phyloP scores from a whole-genome alignment of 1,139 yeast genomes.

The Zygotorulaspora mrakii region DNA sequence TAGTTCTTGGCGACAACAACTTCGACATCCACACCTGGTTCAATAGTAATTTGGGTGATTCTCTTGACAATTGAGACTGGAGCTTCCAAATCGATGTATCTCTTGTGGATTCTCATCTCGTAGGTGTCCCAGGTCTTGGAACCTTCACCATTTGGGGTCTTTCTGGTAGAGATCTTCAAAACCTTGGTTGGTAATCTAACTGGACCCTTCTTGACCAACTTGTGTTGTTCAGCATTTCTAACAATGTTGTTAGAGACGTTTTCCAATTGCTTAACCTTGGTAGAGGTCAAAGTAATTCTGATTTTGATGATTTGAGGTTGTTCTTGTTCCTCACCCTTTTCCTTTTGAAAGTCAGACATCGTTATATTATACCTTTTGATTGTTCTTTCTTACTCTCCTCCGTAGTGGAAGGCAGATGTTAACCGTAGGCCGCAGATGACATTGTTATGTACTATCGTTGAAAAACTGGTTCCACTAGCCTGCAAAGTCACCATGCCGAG shows the following conservation, averaged over 20 bases:
- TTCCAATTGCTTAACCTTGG: slow-evolving; percentile 98
- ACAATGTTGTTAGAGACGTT: slow-evolving; percentile 86
- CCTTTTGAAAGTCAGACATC: slow-evolving; percentile 85
- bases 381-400: slow-evolving; percentile 15
- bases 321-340: slow-evolving; percentile 76
- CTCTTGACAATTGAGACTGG: slow-evolving; percentile 92
- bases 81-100: slow-evolving; percentile 97
- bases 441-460: slow-evolving; percentile 1
- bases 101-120: slow-evolving; percentile 99
- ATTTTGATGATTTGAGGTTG: slow-evolving; percentile 90
- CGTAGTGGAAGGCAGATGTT: background rate
- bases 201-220: slow-evolving; percentile 94
- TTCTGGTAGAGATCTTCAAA: slow-evolving; percentile 98
- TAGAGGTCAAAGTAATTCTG: slow-evolving; percentile 98
- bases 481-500: no score
- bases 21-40: slow-evolving; percentile 64
- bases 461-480: slow-evolving; percentile 2
- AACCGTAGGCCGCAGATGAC: background rate
- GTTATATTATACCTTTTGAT: slow-evolving; percentile 41
- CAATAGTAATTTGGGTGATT: slow-evolving; percentile 94
- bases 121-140: slow-evolving; percentile 99
- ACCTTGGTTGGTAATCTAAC: slow-evolving; percentile 99
- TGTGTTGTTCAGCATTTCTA: slow-evolving; percentile 77
- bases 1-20: slow-evolving; percentile 44
- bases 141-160: slow-evolving; percentile 99